Percentiles rank a stretch among this genome's conserved stretches.
Conservation (phyloP, 176 grass and related monocot genomes). For the Lolium perenne region DNA sequence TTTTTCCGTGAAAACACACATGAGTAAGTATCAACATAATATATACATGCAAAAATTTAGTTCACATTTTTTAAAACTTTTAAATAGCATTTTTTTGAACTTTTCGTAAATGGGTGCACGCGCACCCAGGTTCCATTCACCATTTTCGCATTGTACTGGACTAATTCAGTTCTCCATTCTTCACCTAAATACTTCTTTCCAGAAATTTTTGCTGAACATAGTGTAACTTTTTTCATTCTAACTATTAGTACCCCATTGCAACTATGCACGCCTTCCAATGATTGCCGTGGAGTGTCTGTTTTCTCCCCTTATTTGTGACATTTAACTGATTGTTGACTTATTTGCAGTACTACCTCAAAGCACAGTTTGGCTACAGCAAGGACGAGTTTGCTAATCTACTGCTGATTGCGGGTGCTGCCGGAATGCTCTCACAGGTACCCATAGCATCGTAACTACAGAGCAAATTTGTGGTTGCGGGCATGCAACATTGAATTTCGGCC, state of each 20-base stretch:
- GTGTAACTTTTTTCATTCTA: neutral
- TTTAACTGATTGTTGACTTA: neutral
- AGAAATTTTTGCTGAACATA: neutral
- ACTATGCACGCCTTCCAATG: neutral
- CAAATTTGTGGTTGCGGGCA: neutral
- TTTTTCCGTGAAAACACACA: no score
- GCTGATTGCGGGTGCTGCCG: conserved; percentile 64
- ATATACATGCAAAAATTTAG: no score
- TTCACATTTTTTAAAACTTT: no score
- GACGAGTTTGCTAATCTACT: conserved; percentile 89
- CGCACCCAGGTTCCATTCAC: no score
- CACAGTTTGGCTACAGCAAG: conserved; percentile 85
- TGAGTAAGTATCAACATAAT: no score
- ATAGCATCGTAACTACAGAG: neutral
- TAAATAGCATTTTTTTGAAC: no score
- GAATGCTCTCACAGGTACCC: conserved; percentile 81
- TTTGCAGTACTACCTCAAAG: conserved; percentile 92
- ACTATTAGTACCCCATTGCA: neutral
- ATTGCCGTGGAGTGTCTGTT: neutral
- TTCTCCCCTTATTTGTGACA: neutral
- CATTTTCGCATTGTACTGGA: neutral
- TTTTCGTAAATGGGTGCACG: no score
- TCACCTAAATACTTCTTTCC: neutral
- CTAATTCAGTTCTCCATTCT: neutral
- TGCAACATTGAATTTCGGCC: neutral